Base-by-base conservation (phyloP, 1,284 basidiomycete genomes). In the Cryptococcus deneoformans region DNA sequence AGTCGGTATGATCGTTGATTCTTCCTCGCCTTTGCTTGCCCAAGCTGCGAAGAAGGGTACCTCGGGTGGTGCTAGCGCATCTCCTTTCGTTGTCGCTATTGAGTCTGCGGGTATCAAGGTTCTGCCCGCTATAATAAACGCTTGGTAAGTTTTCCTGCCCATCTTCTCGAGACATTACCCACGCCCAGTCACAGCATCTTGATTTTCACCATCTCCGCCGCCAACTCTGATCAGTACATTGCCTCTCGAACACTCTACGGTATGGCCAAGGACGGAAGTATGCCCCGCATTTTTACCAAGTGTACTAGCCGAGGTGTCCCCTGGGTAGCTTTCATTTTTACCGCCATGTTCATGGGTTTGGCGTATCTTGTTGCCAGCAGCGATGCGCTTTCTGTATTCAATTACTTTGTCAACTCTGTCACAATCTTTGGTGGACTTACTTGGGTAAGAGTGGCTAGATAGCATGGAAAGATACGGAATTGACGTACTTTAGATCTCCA, bases 61-160 rank as follows among this genome's bases (percentile, higher is more conserved):
- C 6, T 63, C 67, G 1, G 67, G 75, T 39, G 85, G 85, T 52
- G 84, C 86, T 11, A 83, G 86, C 12, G 88, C 88, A 4, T 89
- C 86, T 50, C 88, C 89, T 0, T 90, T 90, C 71, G 86, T 90
- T 50, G 86, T 90, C 12, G 83, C 79, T 16, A 79, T 79, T 59
- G 50, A 63, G 29, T 52, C 64, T 5, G 77, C 78, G 6, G 72
- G 75, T 54, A 81, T 83, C 75, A 71, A 73, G 44, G 75, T 70
- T 20, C 67, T 82, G 6, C 77, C 77, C 5, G 70, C 73, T 54
- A 70, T 82, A 52, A 76, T 81, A 71, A 83, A 82, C 64, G 80
- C 79, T 35, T 75, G 64, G 54, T 62, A 40, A 42, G n/a, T 34
- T 6, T 5, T 47, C 46, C 12, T 38, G 45, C 10, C 34, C 40